phyloP scores from a whole-genome alignment of 305 asterid genomes.

The Fraxinus platypoda region DNA sequence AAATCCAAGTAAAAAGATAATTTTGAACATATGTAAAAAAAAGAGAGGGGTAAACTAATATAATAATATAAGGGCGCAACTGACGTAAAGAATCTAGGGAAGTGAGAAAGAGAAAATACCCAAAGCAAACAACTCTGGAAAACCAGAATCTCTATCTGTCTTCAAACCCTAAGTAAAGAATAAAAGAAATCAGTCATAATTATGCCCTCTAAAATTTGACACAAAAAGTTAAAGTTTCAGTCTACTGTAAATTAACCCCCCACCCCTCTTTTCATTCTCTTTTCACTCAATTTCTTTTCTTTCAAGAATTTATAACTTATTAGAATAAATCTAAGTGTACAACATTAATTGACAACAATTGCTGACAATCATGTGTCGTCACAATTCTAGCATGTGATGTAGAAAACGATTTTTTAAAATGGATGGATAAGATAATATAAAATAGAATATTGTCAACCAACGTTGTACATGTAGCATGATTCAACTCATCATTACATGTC shows the following conservation, averaged over 20 bases:
- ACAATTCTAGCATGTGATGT: no score
- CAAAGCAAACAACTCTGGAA: constrained; percentile 59
- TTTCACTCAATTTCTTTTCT: neutral
- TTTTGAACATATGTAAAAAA: neutral
- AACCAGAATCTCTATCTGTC: constrained; percentile 58
- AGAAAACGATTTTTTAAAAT: no score
- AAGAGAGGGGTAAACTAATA: neutral
- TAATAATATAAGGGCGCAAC: neutral
- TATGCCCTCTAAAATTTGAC: constrained; percentile 25
- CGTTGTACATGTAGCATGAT: no score
- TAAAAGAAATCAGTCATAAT: constrained; percentile 24
- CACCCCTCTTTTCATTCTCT: neutral
- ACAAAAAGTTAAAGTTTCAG: constrained; percentile 69
- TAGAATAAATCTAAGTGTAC: neutral
- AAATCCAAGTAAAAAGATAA: neutral
- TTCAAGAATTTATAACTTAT: constrained; percentile 12
- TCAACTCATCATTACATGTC: constrained; percentile 36
- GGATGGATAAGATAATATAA: no score
- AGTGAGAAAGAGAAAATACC: constrained; percentile 73
- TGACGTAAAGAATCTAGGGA: constrained; percentile 69
- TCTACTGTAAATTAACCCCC: constrained; percentile 61
- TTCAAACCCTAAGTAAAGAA: constrained; percentile 46
- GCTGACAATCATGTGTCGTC: no score
- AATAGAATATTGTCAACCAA: no score
- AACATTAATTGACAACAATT: no score